These are phyloP conservation scores for Aphanomyces stellatus DNA, from an alignment of 352 stramenopile genomes.

Conservation along the genomic window DNA sequence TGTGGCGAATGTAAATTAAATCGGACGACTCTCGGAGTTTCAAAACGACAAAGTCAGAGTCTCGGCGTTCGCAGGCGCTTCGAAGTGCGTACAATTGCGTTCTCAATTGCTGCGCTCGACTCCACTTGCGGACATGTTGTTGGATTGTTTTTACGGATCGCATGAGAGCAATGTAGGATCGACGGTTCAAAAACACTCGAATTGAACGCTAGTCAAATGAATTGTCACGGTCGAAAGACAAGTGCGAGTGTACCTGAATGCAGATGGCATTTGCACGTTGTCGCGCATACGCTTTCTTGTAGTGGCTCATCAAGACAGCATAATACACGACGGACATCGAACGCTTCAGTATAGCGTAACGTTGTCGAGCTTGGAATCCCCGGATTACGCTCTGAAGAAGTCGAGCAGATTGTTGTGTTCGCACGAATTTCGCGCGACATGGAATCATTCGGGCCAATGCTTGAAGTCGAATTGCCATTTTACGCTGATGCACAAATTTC, in stretches of 20 bases:
- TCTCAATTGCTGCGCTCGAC: slow-evolving; percentile 24
- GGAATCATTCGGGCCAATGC: slow-evolving; percentile 42
- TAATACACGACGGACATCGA: neutral
- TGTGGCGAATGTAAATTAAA: slow-evolving; percentile 43
- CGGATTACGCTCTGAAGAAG: neutral
- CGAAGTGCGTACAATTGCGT: neutral
- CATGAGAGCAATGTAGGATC: slow-evolving; percentile 33
- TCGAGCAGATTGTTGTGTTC: neutral
- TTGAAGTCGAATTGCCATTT: slow-evolving; percentile 54
- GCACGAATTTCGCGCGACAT: neutral
- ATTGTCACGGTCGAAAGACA: neutral
- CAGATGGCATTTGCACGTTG: neutral
- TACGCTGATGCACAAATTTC: slow-evolving; percentile 57
- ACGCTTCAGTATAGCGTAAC: neutral
- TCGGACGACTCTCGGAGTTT: slow-evolving; percentile 37
- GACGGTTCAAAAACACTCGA: slow-evolving; percentile 22
- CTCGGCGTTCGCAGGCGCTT: slow-evolving; percentile 17
- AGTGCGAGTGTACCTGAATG: neutral
- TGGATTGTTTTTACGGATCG: slow-evolving; percentile 31
- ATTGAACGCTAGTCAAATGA: neutral
- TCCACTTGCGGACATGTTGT: slow-evolving; percentile 45
- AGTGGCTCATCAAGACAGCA: neutral
- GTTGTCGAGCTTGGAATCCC: neutral
- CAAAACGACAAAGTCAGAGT: slow-evolving; percentile 52
- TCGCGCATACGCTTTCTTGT: neutral